A percentile compares a stretch with the other conserved stretches of the same genome.
These are phyloP conservation scores for Fusarium ambrosium DNA, from an alignment of 2,329 filamentous ascomycete species.

Conservation along the genomic window DNA sequence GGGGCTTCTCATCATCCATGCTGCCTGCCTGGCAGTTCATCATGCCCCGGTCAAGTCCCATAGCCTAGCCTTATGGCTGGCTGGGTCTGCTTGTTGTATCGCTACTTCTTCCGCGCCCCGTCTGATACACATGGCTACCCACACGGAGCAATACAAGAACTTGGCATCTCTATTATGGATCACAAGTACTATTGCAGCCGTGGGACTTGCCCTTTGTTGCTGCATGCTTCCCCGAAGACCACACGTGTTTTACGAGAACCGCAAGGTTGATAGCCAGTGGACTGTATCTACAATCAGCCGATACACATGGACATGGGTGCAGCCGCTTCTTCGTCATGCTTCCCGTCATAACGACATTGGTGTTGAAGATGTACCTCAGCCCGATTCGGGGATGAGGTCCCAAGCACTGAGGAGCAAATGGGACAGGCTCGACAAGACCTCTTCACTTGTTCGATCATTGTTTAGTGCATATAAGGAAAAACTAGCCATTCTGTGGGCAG, in stretches of 20 bases:
- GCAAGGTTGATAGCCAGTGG: constrained; percentile 72
- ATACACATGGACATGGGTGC: constrained; percentile 76
- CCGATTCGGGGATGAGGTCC: constrained; percentile 67
- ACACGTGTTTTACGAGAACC: constrained; percentile 70
- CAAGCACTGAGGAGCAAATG: constrained; percentile 64
- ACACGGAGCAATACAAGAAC: constrained; percentile 50
- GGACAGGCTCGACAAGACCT: constrained; percentile 57
- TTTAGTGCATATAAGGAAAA: constrained; percentile 66
- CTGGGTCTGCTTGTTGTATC: constrained; percentile 60
- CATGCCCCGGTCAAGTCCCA: constrained; percentile 65
- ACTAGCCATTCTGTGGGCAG: constrained; percentile 69
- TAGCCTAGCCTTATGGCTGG: constrained; percentile 64
- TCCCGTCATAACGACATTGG: constrained; percentile 70
- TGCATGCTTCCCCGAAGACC: constrained; percentile 74
- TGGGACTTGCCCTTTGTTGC: constrained; percentile 60
- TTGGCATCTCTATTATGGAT: constrained; percentile 59
- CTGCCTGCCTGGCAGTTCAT: constrained; percentile 60
- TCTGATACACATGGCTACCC: constrained; percentile 52
- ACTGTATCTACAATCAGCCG: constrained; percentile 70
- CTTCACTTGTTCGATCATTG: constrained; percentile 71
- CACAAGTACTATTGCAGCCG: constrained; percentile 58
- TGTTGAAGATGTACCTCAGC: constrained; percentile 70
- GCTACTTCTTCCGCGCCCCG: constrained; percentile 59
- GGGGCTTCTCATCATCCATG: constrained; percentile 65
- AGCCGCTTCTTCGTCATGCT: constrained; percentile 66